Percentiles rank a stretch among this genome's conserved stretches.
Evolutionary conservation across 352 stramenopile species (phyloP).

Genomic region (Phytopythium mirpurense): DNA sequence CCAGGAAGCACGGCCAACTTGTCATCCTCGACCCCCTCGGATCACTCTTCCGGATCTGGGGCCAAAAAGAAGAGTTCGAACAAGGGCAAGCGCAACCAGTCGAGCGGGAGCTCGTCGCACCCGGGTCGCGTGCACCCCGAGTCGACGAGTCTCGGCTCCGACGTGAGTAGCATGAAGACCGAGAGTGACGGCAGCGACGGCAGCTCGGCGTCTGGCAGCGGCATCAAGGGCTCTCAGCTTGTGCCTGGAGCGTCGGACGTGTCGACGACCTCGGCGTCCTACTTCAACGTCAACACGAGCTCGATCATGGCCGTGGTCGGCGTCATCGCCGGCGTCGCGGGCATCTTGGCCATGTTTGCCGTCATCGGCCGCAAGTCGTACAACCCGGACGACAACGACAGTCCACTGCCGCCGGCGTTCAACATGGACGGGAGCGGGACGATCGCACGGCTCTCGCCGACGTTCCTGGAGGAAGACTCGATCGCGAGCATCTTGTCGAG

Average conservation of each 20-base stretch:
- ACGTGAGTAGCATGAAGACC: background rate
- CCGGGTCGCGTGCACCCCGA: background rate
- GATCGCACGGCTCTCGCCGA: constrained; percentile 44
- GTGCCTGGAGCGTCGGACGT: constrained; percentile 30
- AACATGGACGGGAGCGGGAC: constrained; percentile 34
- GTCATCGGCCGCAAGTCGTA: constrained; percentile 62
- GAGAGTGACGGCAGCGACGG: constrained; percentile 11
- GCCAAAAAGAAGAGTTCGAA: constrained; percentile 11
- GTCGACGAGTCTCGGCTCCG: constrained; percentile 2
- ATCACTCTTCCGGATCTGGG: constrained; percentile 9
- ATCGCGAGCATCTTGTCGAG: constrained; percentile 21
- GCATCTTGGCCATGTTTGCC: constrained; percentile 50
- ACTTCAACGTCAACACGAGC: constrained; percentile 48
- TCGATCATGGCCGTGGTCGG: constrained; percentile 74
- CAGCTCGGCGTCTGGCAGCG: background rate
- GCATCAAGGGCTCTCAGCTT: constrained; percentile 9
- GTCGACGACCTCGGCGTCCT: constrained; percentile 36
- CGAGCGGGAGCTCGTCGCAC: constrained; percentile 8
- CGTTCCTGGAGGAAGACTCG: constrained; percentile 41
- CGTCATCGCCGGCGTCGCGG: constrained; percentile 55
- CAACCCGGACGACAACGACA: constrained; percentile 42
- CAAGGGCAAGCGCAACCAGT: constrained; percentile 12
- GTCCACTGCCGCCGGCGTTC: constrained; percentile 34
- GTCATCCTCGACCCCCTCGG: constrained; percentile 6
- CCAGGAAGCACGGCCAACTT: background rate